These are phyloP conservation scores for Trypanosoma cruzi DNA, from an alignment of 208 protist genomes.

Conservation along the genomic window DNA sequence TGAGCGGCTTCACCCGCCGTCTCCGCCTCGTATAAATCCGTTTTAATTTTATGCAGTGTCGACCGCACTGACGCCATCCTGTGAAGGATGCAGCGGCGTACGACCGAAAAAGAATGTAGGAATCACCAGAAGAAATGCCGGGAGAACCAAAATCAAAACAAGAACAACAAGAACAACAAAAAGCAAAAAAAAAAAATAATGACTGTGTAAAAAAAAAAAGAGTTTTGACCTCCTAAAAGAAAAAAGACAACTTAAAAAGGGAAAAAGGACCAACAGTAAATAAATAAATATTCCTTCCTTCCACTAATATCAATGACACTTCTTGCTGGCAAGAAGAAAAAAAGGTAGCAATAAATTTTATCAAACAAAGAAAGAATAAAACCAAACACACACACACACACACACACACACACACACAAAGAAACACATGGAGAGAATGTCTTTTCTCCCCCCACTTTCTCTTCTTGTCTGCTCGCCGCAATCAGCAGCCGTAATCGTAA, in stretches of 20 bases:
- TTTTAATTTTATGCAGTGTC: slow-evolving; percentile 26
- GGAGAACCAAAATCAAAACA: too few species aligned
- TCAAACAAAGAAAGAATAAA: too few species aligned
- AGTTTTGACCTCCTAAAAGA: neutral
- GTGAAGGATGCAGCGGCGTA: too few species aligned
- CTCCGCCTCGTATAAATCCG: slow-evolving; percentile 66
- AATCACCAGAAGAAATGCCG: neutral
- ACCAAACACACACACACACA: too few species aligned
- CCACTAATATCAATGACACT: too few species aligned
- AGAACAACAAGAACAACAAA: slow-evolving; percentile 16
- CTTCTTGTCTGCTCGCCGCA: neutral
- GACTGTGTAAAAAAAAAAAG: neutral
- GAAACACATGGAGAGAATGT: too few species aligned
- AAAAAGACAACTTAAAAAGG: slow-evolving; percentile 12
- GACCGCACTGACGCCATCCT: slow-evolving; percentile 7
- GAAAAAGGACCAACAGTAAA: slow-evolving; percentile 14
- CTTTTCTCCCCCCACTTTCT: neutral
- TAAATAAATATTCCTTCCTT: too few species aligned
- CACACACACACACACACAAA: too few species aligned
- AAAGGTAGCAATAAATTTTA: too few species aligned
- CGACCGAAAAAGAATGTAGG: neutral
- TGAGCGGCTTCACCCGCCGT: slow-evolving; percentile 49
- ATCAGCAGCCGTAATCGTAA: slow-evolving; percentile 3
- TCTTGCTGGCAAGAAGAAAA: too few species aligned
- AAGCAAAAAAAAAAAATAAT: neutral